A percentile compares a stretch with the other conserved stretches of the same genome.
These are phyloP conservation scores for Pelagomonas calceolata DNA, from an alignment of 108 stramenopile species.

Conservation along the genomic window DNA sequence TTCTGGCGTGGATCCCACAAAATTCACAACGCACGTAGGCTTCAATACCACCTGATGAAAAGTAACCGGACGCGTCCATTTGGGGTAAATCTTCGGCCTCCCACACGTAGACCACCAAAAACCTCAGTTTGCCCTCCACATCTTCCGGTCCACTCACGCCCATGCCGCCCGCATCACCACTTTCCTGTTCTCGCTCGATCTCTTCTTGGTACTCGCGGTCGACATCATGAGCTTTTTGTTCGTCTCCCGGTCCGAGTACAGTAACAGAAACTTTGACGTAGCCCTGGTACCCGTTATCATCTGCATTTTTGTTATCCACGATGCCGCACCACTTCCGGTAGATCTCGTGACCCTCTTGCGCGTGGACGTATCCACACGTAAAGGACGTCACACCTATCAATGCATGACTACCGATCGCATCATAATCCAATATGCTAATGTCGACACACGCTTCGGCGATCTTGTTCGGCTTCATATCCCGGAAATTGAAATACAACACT, in stretches of 20 bases:
- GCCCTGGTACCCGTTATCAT: constrained; percentile 42
- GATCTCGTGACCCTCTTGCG: constrained; percentile 32
- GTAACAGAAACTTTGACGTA: constrained; percentile 41
- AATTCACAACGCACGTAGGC: constrained; percentile 26
- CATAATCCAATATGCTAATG: constrained; percentile 20
- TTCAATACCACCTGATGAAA: constrained; percentile 23
- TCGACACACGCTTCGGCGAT: constrained; percentile 31
- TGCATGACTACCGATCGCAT: constrained; percentile 17
- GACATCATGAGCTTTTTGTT: constrained; percentile 26
- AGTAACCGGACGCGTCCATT: constrained; percentile 16
- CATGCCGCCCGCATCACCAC: constrained; percentile 12
- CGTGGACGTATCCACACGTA: constrained; percentile 23
- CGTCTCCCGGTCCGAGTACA: constrained; percentile 49
- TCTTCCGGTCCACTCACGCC: constrained; percentile 10
- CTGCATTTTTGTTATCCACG: constrained; percentile 35
- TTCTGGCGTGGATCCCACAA: constrained; percentile 10
- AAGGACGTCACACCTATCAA: constrained; percentile 27
- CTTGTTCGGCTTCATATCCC: constrained; percentile 23
- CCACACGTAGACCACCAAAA: constrained; percentile 19
- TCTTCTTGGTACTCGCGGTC: constrained; percentile 21
- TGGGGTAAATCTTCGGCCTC: constrained; percentile 27
- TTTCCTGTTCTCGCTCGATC: constrained; percentile 8
- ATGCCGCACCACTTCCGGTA: constrained; percentile 46
- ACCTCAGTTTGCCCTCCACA: constrained; percentile 6
- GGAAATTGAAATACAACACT: constrained; percentile 25